phyloP scores from a whole-genome alignment of 2,329 filamentous ascomycete genomes.

The Penicillium sp. region DNA sequence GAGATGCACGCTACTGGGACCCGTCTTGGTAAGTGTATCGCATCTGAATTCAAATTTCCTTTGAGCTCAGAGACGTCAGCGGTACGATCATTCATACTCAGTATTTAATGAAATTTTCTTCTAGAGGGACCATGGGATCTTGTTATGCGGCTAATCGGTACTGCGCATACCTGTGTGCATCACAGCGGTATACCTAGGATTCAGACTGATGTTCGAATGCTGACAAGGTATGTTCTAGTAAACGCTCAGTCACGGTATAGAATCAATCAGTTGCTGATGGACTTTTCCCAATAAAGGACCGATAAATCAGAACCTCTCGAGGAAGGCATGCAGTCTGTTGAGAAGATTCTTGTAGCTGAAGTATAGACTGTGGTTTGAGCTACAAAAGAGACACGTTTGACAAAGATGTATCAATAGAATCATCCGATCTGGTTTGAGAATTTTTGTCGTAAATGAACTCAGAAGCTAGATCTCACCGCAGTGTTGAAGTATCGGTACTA shows the following conservation, averaged over 20 bases:
- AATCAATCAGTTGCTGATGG: neutral
- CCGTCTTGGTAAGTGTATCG: neutral
- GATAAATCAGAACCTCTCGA: neutral
- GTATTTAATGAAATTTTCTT: too few relatives aligned
- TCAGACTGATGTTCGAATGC: slow-evolving; percentile 8
- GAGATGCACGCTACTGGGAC: slow-evolving; percentile 8
- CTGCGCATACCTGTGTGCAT: slow-evolving; percentile 9
- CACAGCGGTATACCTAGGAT: slow-evolving; percentile 5
- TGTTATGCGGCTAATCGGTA: slow-evolving; percentile 2
- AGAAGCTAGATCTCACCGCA: too few relatives aligned
- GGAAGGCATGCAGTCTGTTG: neutral
- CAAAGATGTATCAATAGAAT: neutral
- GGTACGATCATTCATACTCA: too few relatives aligned
- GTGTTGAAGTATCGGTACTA: too few relatives aligned
- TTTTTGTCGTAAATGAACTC: too few relatives aligned
- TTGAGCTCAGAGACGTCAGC: neutral
- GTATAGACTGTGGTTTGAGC: neutral
- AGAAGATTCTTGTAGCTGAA: neutral
- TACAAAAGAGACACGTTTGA: neutral
- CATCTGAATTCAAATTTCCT: too few relatives aligned
- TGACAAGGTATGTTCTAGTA: neutral
- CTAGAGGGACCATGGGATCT: slow-evolving; percentile 4
- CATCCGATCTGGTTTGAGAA: too few relatives aligned
- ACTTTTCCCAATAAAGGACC: neutral
- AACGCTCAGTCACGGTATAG: neutral